Evolutionary conservation across 768 basidiomycete genomes (phyloP).

Genomic region (Tricholoma matsutake): DNA sequence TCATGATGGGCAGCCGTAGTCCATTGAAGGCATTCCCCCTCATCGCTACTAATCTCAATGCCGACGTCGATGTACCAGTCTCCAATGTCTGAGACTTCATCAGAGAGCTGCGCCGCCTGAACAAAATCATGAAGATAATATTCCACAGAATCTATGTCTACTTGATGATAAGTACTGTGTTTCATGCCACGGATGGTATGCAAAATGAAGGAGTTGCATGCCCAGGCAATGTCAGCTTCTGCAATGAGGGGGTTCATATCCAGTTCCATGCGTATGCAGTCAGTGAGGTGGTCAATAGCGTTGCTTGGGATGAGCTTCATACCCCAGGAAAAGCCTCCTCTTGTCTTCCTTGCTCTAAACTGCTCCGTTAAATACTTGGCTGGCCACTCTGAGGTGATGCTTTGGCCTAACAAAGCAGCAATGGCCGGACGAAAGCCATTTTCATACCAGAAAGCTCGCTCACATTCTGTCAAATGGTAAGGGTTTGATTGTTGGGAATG

Average conservation of each 20-base stretch:
- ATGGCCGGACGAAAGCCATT: constrained; percentile 23
- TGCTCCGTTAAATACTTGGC: constrained; percentile 16
- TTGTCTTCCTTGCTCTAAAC: constrained; percentile 15
- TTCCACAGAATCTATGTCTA: neutral
- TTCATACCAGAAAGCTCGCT: constrained; percentile 20
- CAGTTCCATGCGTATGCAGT: constrained; percentile 13
- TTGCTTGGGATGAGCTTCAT: constrained; percentile 15
- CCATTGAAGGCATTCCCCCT: constrained; percentile 14
- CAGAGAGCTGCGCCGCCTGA: neutral
- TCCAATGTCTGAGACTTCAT: neutral
- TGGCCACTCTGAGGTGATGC: constrained; percentile 22
- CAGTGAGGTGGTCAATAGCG: constrained; percentile 6
- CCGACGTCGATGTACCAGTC: constrained; percentile 23
- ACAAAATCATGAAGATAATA: neutral
- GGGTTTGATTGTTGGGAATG: neutral
- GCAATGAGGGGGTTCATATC: neutral
- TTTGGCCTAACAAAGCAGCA: neutral
- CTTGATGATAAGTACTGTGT: constrained; percentile 11
- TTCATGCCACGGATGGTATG: constrained; percentile 29
- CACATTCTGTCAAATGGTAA: constrained; percentile 4
- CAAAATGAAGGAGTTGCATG: constrained; percentile 20
- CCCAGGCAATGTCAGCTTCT: constrained; percentile 13
- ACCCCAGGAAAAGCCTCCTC: constrained; percentile 14
- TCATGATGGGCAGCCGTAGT: constrained; percentile 2
- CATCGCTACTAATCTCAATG: constrained; percentile 12